A percentile compares a stretch with the other conserved stretches of the same genome.
Conservation (phyloP, 805 yeast species). For the Scheffersomyces lignosus region DNA sequence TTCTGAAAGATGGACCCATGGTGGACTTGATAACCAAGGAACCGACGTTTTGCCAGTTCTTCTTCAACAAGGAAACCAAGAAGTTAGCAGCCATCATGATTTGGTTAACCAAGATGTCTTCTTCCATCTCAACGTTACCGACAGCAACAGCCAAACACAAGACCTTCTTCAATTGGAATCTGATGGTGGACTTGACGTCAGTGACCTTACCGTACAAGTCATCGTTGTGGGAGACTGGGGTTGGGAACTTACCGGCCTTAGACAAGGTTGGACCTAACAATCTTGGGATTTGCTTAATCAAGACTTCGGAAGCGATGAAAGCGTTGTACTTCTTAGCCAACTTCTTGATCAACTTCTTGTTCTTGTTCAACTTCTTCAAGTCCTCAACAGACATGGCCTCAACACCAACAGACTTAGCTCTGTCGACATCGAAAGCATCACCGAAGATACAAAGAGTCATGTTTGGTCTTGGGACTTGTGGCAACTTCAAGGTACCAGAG, state of each 20-base stretch:
- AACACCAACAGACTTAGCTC: conserved; percentile 98
- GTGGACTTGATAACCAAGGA: conserved; percentile 98
- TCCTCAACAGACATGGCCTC: conserved; percentile 99
- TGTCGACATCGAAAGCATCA: conserved; percentile 99
- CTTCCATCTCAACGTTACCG: conserved; percentile 99
- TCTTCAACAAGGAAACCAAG: conserved; percentile 98
- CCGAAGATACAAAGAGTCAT: conserved; percentile 99
- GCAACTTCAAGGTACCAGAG: conserved; percentile 99
- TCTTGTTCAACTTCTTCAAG: conserved; percentile 99
- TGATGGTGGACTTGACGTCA: conserved; percentile 98
- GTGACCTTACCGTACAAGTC: conserved; percentile 93
- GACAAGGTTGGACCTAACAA: conserved; percentile 99
- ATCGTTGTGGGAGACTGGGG: conserved; percentile 99
- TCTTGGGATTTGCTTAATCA: conserved; percentile 99
- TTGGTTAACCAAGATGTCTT: conserved; percentile 94
- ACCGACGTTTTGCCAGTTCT: conserved; percentile 99
- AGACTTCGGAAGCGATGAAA: conserved; percentile 98
- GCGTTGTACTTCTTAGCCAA: conserved; percentile 99
- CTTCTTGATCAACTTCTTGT: conserved; percentile 99
- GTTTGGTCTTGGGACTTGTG: conserved; percentile 99
- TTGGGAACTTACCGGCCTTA: conserved; percentile 99
- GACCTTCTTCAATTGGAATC: conserved; percentile 99
- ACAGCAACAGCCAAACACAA: conserved; percentile 99
- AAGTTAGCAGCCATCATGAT: conserved; percentile 98
- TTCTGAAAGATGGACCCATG: conserved; percentile 99